phyloP scores from a whole-genome alignment of 306 rosid genomes.

The Prunus armeniaca region DNA sequence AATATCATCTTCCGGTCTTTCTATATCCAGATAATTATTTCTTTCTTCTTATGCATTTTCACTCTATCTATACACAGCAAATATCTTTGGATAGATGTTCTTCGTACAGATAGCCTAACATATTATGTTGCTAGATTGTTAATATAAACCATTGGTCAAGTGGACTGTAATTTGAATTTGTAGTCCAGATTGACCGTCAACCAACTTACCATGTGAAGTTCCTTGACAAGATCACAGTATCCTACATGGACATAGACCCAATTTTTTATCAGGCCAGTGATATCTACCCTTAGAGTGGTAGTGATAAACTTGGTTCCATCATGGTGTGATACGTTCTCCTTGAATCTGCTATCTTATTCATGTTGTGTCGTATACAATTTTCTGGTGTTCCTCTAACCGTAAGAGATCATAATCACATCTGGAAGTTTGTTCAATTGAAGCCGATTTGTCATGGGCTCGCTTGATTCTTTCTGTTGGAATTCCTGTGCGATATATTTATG shows the following conservation, averaged over 20 bases:
- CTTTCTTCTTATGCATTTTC: not conserved
- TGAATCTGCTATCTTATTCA: not conserved
- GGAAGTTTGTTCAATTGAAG: constrained; percentile 79
- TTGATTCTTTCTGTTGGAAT: constrained; percentile 77
- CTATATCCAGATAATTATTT: not conserved
- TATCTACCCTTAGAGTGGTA: too few species aligned
- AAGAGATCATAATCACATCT: constrained; percentile 2
- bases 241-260: not conserved
- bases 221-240: too few species aligned
- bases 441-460: constrained; percentile 50
- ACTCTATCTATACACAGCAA: not conserved
- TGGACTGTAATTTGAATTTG: not conserved
- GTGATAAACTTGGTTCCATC: too few species aligned
- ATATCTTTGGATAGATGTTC: not conserved
- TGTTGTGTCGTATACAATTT: not conserved
- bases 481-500: constrained; percentile 70
- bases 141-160: not conserved
- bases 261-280: not conserved
- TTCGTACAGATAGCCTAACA: not conserved
- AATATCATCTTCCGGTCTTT: not conserved
- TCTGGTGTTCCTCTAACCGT: not conserved
- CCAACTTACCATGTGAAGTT: too few species aligned
- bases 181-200: too few species aligned
- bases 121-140: not conserved
- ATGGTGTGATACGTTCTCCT: not conserved